phyloP scores from a whole-genome alignment of 1,139 yeast species.

The Blastobotrys arbuscula region DNA sequence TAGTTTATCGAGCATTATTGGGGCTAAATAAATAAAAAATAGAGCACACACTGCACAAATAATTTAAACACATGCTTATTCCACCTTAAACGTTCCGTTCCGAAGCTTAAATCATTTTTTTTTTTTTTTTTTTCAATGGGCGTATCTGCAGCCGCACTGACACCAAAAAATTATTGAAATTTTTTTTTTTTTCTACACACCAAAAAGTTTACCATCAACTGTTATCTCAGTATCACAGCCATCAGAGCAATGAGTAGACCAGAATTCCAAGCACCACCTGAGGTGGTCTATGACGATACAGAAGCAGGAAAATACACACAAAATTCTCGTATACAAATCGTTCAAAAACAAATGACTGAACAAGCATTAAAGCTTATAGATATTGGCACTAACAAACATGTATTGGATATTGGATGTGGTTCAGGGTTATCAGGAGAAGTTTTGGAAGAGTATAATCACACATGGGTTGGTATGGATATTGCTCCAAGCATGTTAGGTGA shows the following conservation, averaged over 20 bases:
- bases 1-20: no score
- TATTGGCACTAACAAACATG: constrained; percentile 57
- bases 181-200: neutral
- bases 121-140: no score
- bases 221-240: neutral
- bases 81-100: no score
- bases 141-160: neutral
- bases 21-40: no score
- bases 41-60: no score
- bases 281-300: constrained; percentile 82
- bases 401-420: constrained; percentile 95
- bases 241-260: constrained; percentile 76
- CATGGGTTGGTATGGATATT: constrained; percentile 96
- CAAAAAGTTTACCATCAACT: neutral
- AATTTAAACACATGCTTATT: no score
- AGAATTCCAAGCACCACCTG: constrained; percentile 96
- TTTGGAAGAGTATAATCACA: constrained; percentile 85
- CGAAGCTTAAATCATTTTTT: no score
- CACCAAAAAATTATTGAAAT: neutral
- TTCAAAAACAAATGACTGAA: constrained; percentile 95
- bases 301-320: constrained; percentile 88
- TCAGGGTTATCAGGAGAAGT: constrained; percentile 96
- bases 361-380: constrained; percentile 85
- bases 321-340: constrained; percentile 94
- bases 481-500: constrained; percentile 95